Base-by-base conservation (phyloP, 2,329 filamentous ascomycete species). In the Alternaria gaisen region DNA sequence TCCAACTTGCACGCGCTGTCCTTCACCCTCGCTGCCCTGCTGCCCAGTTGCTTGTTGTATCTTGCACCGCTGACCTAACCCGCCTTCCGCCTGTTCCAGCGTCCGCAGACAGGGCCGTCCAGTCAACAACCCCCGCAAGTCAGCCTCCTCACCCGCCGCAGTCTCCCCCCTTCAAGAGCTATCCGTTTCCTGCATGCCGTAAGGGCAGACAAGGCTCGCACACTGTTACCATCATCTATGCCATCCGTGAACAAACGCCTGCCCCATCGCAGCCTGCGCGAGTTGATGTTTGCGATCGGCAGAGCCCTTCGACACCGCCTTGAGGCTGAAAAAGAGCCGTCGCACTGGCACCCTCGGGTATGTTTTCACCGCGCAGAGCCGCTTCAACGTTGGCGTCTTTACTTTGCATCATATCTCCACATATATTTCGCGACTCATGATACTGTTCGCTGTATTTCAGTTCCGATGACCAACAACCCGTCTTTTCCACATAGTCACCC, bases 271-370 rank as follows among this genome's bases (percentile, higher is more conserved):
- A 56, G 63, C 54, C 55, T 53, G 63, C 60, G 63, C 67, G 59
- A 66, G 56, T 60, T 64, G 46, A 57, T 67, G 69, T 65, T 66
- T 55, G 64, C 65, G 71, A 77, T 77, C 72, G 75, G 73, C 75
- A 69, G 40, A 22, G 38, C 59, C 68, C 58, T 66, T 69, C 68
- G 71, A 72, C 75, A 75, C 74, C 69, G 66, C 66, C 70, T 73
- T 77, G 75, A 77, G 74, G 73, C 73, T 76, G 69, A 76, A 76
- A 72, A 60, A 65, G 61, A 70, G 65, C 68, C 67, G 72, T 77
- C 67, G 74, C 74, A 77, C 75, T 71, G 67, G 65, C 67, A 66
- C 65, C 56, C 64, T 73, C 76, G 75, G 74, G 76, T 78, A 78
- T 66, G 75, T 77, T 69, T 64, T 64, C 63, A 68, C 69, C 65